These are phyloP conservation scores for Penstemon davidsonii DNA, from an alignment of 257 asterid genomes.

Conservation along the genomic window DNA sequence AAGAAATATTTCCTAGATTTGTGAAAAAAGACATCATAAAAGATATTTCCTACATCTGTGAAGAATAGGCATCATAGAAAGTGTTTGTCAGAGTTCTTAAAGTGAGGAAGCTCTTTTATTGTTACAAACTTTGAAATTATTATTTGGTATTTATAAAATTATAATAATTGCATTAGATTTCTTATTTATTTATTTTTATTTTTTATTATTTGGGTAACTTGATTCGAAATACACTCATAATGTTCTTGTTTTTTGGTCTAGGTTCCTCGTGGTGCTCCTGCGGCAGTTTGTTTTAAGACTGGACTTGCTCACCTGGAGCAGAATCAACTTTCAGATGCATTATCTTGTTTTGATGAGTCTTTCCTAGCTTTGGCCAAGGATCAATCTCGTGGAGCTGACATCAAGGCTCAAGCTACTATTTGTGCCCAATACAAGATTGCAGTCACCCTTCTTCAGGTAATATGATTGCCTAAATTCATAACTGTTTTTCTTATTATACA, in stretches of 20 bases:
- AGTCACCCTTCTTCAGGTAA: slow-evolving; percentile 96
- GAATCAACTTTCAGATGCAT: slow-evolving; percentile 97
- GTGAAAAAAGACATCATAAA: too few species aligned
- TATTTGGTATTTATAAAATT: background rate
- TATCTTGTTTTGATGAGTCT: slow-evolving; percentile 96
- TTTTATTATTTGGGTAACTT: background rate
- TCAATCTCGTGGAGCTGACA: slow-evolving; percentile 98
- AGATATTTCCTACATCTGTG: too few species aligned
- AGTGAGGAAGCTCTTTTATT: slow-evolving; percentile 5
- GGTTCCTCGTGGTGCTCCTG: slow-evolving; percentile 99
- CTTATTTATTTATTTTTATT: background rate
- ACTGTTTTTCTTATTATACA: too few species aligned
- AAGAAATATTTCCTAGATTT: too few species aligned
- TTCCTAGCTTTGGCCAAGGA: slow-evolving; percentile 98
- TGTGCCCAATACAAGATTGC: slow-evolving; percentile 99
- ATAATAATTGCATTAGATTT: background rate
- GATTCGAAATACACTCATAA: background rate
- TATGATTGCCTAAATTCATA: slow-evolving; percentile 12
- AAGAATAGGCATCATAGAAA: too few species aligned
- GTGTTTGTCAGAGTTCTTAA: too few species aligned
- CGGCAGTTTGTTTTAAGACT: slow-evolving; percentile 89
- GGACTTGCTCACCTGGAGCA: slow-evolving; percentile 99
- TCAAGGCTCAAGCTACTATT: slow-evolving; percentile 99
- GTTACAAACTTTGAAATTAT: slow-evolving; percentile 21
- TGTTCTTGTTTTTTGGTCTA: slow-evolving; percentile 35